Evolutionary conservation across 495 filamentous ascomycete species (phyloP).

Genomic region (Penicillium salamii): DNA sequence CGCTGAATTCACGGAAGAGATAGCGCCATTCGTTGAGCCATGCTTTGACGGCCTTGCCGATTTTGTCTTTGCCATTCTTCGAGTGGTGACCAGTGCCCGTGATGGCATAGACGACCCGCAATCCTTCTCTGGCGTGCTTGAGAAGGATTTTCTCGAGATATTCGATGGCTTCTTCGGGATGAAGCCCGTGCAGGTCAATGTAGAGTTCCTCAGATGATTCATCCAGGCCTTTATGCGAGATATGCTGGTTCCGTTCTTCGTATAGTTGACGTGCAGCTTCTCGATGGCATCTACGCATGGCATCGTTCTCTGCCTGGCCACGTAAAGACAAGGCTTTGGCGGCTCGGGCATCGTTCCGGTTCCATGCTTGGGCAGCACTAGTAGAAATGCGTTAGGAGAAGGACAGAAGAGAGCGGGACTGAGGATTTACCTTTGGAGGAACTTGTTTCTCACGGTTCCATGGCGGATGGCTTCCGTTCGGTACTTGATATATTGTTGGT

Average conservation of each 20-base stretch:
- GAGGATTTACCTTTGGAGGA: constrained; percentile 76
- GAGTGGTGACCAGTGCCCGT: constrained; percentile 96
- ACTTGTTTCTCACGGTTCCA: constrained; percentile 93
- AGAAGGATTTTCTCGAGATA: constrained; percentile 85
- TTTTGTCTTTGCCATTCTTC: constrained; percentile 98
- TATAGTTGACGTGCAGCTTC: constrained; percentile 91
- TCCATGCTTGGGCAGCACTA: constrained; percentile 99
- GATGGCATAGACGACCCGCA: constrained; percentile 85
- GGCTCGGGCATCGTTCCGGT: constrained; percentile 93
- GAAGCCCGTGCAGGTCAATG: constrained; percentile 92
- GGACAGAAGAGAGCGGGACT: constrained; percentile 16
- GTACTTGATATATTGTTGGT: constrained; percentile 91
- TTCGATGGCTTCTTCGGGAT: constrained; percentile 94
- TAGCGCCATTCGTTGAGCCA: constrained; percentile 97
- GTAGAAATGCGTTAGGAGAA: constrained; percentile 13
- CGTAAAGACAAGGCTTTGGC: constrained; percentile 92
- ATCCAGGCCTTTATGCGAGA: constrained; percentile 35
- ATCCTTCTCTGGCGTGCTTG: constrained; percentile 67
- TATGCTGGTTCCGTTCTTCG: constrained; percentile 86
- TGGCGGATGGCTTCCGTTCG: constrained; percentile 94
- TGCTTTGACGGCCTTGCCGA: constrained; percentile 85
- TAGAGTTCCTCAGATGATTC: constrained; percentile 70
- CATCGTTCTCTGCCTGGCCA: constrained; percentile 92
- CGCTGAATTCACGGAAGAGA: constrained; percentile 92
- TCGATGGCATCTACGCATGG: constrained; percentile 95